These are phyloP conservation scores for Ascochyta clinopodiicola DNA, from an alignment of 2,329 filamentous ascomycete genomes.

Conservation along the genomic window DNA sequence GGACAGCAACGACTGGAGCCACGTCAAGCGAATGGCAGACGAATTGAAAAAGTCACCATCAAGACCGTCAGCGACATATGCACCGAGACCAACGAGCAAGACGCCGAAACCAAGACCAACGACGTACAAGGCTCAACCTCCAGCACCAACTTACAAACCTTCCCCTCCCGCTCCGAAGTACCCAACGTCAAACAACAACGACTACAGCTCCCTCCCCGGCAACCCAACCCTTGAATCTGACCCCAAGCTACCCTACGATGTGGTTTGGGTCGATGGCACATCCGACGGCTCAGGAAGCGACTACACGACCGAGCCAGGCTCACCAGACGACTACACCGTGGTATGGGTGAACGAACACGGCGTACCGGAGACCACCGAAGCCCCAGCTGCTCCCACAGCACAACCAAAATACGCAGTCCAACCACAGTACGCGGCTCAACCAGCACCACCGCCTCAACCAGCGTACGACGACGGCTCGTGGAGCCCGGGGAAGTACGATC, in stretches of 20 bases:
- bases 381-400: not conserved
- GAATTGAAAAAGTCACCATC: conserved; percentile 21
- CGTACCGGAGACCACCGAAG: not conserved
- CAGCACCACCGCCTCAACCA: not conserved
- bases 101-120: not conserved
- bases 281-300: conserved; percentile 12
- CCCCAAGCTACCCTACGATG: conserved; percentile 14
- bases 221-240: conserved; percentile 5
- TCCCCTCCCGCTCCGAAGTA: not conserved
- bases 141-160: not conserved
- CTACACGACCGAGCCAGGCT: conserved; percentile 4
- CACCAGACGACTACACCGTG: conserved; percentile 16
- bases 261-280: conserved; percentile 26
- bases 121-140: not conserved
- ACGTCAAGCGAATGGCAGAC: conserved; percentile 52
- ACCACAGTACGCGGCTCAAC: not conserved
- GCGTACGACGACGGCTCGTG: conserved; percentile 6
- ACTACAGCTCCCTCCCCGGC: conserved; percentile 4
- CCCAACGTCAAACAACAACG: not conserved
- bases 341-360: not conserved
- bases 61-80: not conserved
- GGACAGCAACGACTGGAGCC: conserved; percentile 57
- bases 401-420: not conserved
- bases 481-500: conserved; percentile 5
- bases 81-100: not conserved